These are phyloP conservation scores for Aspergillus thermomutatus DNA, from an alignment of 2,329 filamentous ascomycete species.

Conservation along the genomic window DNA sequence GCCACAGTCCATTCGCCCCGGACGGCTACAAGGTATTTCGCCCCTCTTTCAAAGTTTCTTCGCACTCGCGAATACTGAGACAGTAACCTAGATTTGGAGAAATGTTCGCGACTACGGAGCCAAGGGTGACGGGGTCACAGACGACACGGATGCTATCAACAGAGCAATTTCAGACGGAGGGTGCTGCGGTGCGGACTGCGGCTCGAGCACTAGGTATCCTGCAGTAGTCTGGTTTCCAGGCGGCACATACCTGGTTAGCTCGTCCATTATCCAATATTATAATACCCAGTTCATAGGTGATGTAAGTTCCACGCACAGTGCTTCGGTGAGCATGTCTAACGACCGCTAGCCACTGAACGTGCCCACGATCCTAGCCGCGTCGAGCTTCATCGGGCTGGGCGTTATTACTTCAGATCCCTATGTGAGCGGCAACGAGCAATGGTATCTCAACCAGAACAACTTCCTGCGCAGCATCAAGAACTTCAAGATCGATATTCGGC, in stretches of 20 bases:
- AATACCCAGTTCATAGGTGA: conserved; percentile 62
- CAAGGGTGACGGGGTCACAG: conserved; percentile 9
- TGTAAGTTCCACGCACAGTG: background rate
- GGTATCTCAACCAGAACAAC: conserved; percentile 19
- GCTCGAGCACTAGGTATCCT: conserved; percentile 42
- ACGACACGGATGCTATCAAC: conserved; percentile 49
- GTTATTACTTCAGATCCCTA: conserved; percentile 23
- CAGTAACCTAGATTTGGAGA: conserved; percentile 12
- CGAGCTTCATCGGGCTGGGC: conserved; percentile 21
- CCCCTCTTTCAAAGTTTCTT: no score
- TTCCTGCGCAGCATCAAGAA: conserved; percentile 19
- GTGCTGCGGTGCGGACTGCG: conserved; percentile 42
- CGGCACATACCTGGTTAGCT: conserved; percentile 57
- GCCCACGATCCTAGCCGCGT: conserved; percentile 19
- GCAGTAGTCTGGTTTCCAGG: conserved; percentile 56
- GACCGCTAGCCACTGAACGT: conserved; percentile 2
- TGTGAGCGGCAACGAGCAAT: conserved; percentile 10
- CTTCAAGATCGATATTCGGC: conserved; percentile 24
- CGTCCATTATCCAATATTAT: conserved; percentile 60
- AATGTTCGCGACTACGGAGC: conserved; percentile 14
- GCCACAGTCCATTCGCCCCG: no score
- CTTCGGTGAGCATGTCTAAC: background rate
- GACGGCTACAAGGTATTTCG: no score
- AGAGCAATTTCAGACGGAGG: conserved; percentile 44
- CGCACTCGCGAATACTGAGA: no score